Evolutionary conservation across 208 protist species (phyloP), one percentile per base, ranked within the genome.

Genomic region (Sergeia podlipaevii): DNA sequence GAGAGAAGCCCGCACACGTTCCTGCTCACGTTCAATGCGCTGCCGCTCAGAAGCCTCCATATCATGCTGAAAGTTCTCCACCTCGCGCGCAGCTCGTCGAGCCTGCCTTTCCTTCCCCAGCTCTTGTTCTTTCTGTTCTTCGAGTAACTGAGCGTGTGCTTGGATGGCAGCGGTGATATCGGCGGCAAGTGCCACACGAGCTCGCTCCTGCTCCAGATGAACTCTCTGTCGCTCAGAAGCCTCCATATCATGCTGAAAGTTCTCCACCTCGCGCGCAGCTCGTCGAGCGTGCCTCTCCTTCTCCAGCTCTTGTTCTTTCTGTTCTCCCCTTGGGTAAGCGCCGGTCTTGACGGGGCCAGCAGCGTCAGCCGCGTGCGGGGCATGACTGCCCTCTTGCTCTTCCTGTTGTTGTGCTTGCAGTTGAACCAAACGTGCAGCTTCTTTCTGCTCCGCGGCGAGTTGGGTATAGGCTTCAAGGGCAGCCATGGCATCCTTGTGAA

Each of bases 161-260:
- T 73, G 70, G n/a, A 77, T 42, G n/a, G 65, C 65, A 15, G 71
- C 60, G 28, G 59, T 47, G 27, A 73, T 60, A 20, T 57, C 69
- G 4, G 64, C 66, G 18, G 58, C 59, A 1, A 65, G 67, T 18
- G 61, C 18, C 20, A 72, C 69, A 21, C 70, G 56, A 4, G 54
- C 64, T 2, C 65, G 41, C 43, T 60, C 59, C 23, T 70, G 59
- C 10, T 49, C 58, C 0, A 54, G 46, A 18, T 65, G 7, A 18
- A 78, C 23, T 50, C 65, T 61, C 50, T 52, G n/a, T 47, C 63
- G 57, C 38, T 44, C 49, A 33, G 56, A 59, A 0, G 57, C 52
- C 27, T 78, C 57, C 0, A n/a, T 47, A 13, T 45, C 47, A 20
- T 15, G 1, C 0, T 62, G 54, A 0, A 15, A 24, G 1, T 53